phyloP scores from a whole-genome alignment of 2,329 filamentous ascomycete species.

The Cladosporium phlei region DNA sequence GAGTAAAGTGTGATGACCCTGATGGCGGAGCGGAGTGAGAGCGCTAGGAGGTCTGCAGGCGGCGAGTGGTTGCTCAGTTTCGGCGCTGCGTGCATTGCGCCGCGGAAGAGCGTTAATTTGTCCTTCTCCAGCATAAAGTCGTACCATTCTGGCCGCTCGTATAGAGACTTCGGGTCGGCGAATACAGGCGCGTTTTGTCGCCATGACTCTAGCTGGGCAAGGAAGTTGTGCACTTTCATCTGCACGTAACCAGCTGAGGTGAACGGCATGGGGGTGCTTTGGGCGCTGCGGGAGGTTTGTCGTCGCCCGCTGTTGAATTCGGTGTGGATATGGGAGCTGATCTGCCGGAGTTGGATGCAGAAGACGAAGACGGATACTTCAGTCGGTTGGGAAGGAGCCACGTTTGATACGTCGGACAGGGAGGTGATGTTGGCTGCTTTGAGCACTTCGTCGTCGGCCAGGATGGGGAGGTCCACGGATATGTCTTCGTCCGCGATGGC shows the following conservation, averaged over 20 bases:
- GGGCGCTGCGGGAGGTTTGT: conserved; percentile 1
- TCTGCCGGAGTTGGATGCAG: conserved; percentile 36
- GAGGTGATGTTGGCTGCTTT: conserved; percentile 19
- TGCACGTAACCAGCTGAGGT: conserved; percentile 17
- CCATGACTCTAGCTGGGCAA: conserved; percentile 37
- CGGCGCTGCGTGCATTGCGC: conserved; percentile 36
- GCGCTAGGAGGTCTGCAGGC: conserved; percentile 9
- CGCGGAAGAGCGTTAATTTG: conserved; percentile 37
- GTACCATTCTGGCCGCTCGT: conserved; percentile 43
- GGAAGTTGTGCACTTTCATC: conserved; percentile 29
- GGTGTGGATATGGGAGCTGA: conserved; percentile 37
- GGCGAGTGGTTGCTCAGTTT: conserved; percentile 30
- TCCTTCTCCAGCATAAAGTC: conserved; percentile 42
- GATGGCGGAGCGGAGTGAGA: conserved; percentile 28
- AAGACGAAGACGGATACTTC: conserved; percentile 39
- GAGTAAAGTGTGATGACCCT: conserved; percentile 39
- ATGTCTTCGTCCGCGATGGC: conserved; percentile 41
- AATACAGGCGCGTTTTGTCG: conserved; percentile 32
- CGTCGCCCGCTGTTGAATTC: conserved; percentile 10
- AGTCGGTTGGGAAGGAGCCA: conserved; percentile 5
- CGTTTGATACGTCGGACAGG: conserved; percentile 13
- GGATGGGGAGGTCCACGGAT: conserved; percentile 33
- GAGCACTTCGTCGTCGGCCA: conserved; percentile 30
- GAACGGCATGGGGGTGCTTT: conserved; percentile 1
- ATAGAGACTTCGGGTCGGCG: conserved; percentile 35